Base-by-base conservation (phyloP, 305 asterid species). In the Striga hermonthica region DNA sequence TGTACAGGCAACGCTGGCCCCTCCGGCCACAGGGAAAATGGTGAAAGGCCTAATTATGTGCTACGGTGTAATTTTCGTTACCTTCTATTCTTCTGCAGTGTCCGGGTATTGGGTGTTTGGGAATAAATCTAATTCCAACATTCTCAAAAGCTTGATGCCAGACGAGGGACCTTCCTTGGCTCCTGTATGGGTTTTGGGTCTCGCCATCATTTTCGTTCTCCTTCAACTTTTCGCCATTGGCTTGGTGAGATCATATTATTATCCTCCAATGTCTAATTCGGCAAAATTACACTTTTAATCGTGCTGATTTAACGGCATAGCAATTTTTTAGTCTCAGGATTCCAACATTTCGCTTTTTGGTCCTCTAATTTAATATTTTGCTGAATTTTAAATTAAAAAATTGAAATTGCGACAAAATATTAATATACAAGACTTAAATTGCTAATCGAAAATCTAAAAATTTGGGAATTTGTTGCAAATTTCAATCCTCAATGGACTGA, bases 51-150 rank as follows among this genome's bases (percentile, higher is more conserved):
- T 93, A 39, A 67, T 80, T 31, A 77, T 93, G 92, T 93, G 96
- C 71, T 93, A 93, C 74, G 15, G 79, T 12, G 97, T 93, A 12
- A 88, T 93, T 22, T 80, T 82, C 74, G 31, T 83, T 35, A 93
- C 96, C 43, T 90, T 88, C 82, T 93, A 90, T 83, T 83, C 97
- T 10, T 91, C 83, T 59, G 96, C 95, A 14, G 86, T 83, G 47
- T 86, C 95, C 4, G 99, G 99, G 59, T 93, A 93, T 66, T 88
- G 94, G 96, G 89, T 74, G 7, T 93, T 93, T 61, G 99, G 97
- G 43, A 93, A 90, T 69, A 79, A 86, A 43, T 78, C 61, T 56
- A 56, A 56, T 34, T 56, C 61, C 61, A 56, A 56, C 35, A 56
- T 56, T 56, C 10, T 56, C 14, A 2, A 56, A 31, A 56, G 61